phyloP scores from a whole-genome alignment of 1,284 basidiomycete genomes.

The Ceratobasidium sp. region DNA sequence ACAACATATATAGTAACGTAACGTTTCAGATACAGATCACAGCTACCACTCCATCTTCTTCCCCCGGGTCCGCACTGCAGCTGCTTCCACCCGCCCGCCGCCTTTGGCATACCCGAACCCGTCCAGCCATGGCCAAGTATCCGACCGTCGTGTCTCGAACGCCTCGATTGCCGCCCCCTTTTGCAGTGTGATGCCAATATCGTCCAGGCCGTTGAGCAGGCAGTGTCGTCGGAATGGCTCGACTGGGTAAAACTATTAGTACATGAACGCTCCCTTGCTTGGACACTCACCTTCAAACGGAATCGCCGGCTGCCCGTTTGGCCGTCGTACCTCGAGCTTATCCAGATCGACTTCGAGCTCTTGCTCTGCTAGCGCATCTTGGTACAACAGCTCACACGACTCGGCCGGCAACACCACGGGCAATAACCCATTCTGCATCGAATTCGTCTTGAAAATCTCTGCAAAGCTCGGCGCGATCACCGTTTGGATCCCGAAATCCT shows the following conservation, averaged over 20 bases:
- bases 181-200: constrained; percentile 91
- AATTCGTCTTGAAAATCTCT: constrained; percentile 93
- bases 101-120: constrained; percentile 87
- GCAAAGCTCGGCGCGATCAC: constrained; percentile 95
- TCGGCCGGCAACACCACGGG: constrained; percentile 83
- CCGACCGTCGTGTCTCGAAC: constrained; percentile 83
- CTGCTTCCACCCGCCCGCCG: constrained; percentile 61
- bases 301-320: constrained; percentile 79
- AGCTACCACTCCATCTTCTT: constrained; percentile 61
- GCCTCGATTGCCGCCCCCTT: constrained; percentile 74
- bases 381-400: constrained; percentile 80
- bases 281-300: constrained; percentile 65
- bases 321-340: constrained; percentile 84
- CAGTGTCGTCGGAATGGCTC: constrained; percentile 93
- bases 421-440: constrained; percentile 97
- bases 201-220: constrained; percentile 92
- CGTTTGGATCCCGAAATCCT: constrained; percentile 94
- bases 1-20: background rate
- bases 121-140: constrained; percentile 92
- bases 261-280: background rate
- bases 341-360: constrained; percentile 93
- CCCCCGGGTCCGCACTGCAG: constrained; percentile 56
- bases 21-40: constrained; percentile 14
- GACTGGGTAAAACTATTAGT: constrained; percentile 56
- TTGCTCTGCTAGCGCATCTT: constrained; percentile 83